Conservation (phyloP, 2,329 filamentous ascomycete genomes). For the Apiospora marii region DNA sequence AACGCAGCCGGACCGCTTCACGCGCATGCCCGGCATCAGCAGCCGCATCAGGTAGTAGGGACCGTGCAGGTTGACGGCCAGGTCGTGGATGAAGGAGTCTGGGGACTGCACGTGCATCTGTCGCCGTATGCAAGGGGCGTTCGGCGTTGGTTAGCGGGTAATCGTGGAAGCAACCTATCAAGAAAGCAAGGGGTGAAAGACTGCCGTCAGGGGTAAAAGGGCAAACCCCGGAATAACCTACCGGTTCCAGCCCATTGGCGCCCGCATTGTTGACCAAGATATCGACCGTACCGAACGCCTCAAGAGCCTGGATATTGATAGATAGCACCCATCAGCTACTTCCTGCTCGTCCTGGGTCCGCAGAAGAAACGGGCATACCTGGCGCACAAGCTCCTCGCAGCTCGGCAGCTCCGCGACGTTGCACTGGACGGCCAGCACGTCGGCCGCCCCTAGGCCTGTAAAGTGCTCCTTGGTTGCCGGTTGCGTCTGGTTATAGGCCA, state of each 20-base stretch:
- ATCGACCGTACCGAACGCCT: conserved; percentile 34
- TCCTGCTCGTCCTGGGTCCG: neutral
- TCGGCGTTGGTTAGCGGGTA: neutral
- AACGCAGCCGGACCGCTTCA: conserved; percentile 38
- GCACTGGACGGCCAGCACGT: conserved; percentile 35
- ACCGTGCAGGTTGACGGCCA: conserved; percentile 42
- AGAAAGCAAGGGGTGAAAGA: neutral
- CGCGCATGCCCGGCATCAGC: conserved; percentile 36
- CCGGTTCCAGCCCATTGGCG: conserved; percentile 38
- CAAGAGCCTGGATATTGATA: conserved; percentile 26
- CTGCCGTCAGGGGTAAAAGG: neutral
- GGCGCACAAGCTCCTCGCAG: conserved; percentile 35
- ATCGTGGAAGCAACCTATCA: neutral
- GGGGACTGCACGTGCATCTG: conserved; percentile 39
- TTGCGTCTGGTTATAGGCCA: conserved; percentile 41
- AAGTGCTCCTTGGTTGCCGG: conserved; percentile 36
- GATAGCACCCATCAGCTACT: neutral
- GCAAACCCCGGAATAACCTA: conserved; percentile 25
- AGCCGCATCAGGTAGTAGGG: conserved; percentile 43
- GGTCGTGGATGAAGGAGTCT: conserved; percentile 37
- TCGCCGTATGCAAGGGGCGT: neutral
- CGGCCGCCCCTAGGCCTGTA: conserved; percentile 33
- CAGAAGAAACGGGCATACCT: conserved; percentile 27
- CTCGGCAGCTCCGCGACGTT: conserved; percentile 37
- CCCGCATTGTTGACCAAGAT: conserved; percentile 43